Conservation (phyloP, 2,329 filamentous ascomycete genomes). For the Neonectria faginata region DNA sequence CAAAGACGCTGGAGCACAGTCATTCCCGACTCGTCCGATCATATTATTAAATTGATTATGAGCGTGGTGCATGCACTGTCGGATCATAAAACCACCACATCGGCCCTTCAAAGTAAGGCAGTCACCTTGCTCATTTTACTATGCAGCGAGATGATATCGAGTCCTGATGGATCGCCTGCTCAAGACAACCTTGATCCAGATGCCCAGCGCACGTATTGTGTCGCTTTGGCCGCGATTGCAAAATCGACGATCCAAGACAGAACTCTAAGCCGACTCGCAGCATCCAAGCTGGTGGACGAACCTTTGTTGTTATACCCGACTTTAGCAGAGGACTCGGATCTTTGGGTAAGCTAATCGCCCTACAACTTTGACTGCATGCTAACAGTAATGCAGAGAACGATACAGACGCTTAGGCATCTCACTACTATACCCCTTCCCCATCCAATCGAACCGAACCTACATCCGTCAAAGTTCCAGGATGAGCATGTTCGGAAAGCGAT, state of each 20-base stretch:
- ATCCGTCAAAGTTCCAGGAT: slow-evolving; percentile 48
- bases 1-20: slow-evolving; percentile 53
- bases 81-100: slow-evolving; percentile 28
- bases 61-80: slow-evolving; percentile 47
- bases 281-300: slow-evolving; percentile 58
- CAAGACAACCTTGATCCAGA: slow-evolving; percentile 43
- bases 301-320: slow-evolving; percentile 52
- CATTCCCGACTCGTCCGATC: slow-evolving; percentile 48
- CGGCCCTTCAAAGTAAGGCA: slow-evolving; percentile 51
- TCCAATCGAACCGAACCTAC: slow-evolving; percentile 39
- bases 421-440: slow-evolving; percentile 37
- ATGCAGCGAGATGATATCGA: slow-evolving; percentile 55
- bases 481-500: slow-evolving; percentile 46
- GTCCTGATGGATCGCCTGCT: slow-evolving; percentile 48
- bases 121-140: slow-evolving; percentile 55
- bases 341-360: slow-evolving; percentile 53
- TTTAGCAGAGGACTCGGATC: slow-evolving; percentile 52
- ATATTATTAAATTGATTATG: slow-evolving; percentile 53
- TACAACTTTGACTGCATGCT: slow-evolving; percentile 28
- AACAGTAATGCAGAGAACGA: slow-evolving; percentile 46
- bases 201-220: slow-evolving; percentile 52
- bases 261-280: slow-evolving; percentile 54
- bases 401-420: slow-evolving; percentile 45
- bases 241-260: slow-evolving; percentile 50
- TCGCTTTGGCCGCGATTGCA: slow-evolving; percentile 54